These are phyloP conservation scores for Solanum hybrid DNA, from an alignment of 305 asterid species.

Conservation along the genomic window DNA sequence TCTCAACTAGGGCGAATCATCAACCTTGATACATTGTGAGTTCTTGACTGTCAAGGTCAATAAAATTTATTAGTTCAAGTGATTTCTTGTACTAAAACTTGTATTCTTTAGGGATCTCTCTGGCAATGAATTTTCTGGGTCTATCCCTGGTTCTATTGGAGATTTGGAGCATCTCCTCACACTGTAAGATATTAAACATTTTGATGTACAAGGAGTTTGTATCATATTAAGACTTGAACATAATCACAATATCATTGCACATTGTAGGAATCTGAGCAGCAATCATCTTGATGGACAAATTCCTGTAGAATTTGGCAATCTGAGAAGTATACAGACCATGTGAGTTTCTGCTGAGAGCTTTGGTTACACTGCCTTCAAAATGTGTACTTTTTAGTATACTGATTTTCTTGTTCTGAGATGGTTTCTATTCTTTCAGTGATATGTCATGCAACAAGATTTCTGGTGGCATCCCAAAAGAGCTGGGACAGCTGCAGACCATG, in stretches of 20 bases:
- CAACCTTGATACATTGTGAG: conserved; percentile 94
- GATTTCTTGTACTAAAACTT: conserved; percentile 8
- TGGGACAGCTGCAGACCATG: conserved; percentile 90
- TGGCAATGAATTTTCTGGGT: conserved; percentile 66
- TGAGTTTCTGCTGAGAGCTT: conserved; percentile 21
- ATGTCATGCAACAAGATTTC: conserved; percentile 64
- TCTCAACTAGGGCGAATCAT: conserved; percentile 73
- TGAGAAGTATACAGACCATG: conserved; percentile 76
- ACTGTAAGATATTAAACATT: conserved; percentile 37
- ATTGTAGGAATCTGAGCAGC: conserved; percentile 68
- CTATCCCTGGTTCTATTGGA: conserved; percentile 80
- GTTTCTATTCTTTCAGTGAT: conserved; percentile 37
- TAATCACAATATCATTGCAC: background rate
- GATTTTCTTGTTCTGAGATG: background rate
- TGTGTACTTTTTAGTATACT: background rate
- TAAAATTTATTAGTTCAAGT: background rate
- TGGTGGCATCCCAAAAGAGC: conserved; percentile 61
- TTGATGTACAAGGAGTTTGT: background rate
- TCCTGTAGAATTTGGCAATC: conserved; percentile 77
- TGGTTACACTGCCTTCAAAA: background rate
- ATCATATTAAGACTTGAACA: background rate
- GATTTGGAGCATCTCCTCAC: conserved; percentile 94
- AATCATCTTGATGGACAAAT: conserved; percentile 58
- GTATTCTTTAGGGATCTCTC: conserved; percentile 68
- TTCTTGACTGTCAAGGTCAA: background rate